A percentile compares a stretch with the other conserved stretches of the same genome.
Conservation (phyloP, 441 rosid genomes). For the Erodium chrysanthum region DNA sequence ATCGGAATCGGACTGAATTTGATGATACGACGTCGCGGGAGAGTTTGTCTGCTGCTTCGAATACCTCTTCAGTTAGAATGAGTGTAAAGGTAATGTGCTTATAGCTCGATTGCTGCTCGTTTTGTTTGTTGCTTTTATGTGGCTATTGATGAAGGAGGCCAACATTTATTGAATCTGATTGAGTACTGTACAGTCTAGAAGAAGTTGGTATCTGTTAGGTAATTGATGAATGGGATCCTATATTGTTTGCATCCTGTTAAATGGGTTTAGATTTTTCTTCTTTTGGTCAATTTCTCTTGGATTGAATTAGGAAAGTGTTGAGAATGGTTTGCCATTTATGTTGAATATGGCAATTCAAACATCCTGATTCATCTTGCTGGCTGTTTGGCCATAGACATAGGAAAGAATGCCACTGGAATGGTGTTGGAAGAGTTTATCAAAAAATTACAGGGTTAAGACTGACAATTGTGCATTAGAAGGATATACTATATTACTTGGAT, state of each 20-base stretch:
- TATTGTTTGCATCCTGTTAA: slow-evolving; percentile 1
- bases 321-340: background rate
- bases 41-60: slow-evolving; percentile 18
- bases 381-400: too few relatives aligned
- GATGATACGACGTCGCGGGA: slow-evolving; percentile 18
- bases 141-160: background rate
- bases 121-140: background rate
- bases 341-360: background rate
- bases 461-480: background rate
- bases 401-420: too few relatives aligned
- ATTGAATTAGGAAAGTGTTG: background rate
- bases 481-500: background rate
- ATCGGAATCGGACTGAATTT: slow-evolving; percentile 24
- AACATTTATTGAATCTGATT: background rate
- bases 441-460: background rate
- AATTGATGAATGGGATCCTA: background rate
- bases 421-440: background rate
- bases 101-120: too few relatives aligned
- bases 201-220: background rate
- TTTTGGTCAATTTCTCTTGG: background rate
- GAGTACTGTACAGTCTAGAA: background rate
- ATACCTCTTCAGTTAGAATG: slow-evolving; percentile 13
- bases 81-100: slow-evolving; percentile 34
- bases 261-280: background rate
- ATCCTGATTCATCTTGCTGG: too few relatives aligned